These are phyloP conservation scores for Passiflora organensis DNA, from an alignment of 345 rosid species.

Conservation along the genomic window DNA sequence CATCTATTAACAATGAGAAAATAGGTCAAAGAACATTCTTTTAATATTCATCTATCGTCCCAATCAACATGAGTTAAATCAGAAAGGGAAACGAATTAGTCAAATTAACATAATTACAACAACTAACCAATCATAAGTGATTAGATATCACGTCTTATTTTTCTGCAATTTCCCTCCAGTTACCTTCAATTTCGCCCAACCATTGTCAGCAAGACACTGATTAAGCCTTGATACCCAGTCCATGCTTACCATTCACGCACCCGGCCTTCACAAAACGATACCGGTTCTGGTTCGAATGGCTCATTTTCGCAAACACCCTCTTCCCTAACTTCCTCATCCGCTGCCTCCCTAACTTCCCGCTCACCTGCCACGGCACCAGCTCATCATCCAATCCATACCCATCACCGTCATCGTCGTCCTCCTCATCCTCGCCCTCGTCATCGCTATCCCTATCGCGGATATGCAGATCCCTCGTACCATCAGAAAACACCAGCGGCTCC, in stretches of 20 bases:
- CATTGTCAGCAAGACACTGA: neutral
- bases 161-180: neutral
- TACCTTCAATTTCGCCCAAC: conserved; percentile 1
- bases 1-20: neutral
- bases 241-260: conserved; percentile 50
- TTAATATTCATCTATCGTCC: neutral
- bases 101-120: conserved; percentile 5
- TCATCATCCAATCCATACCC: conserved; percentile 40
- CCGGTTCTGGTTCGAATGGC: conserved; percentile 25
- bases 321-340: conserved; percentile 56
- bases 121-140: neutral
- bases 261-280: conserved; percentile 35
- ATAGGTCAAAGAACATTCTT: neutral
- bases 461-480: neutral
- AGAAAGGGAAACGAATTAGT: neutral
- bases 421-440: neutral
- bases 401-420: conserved; percentile 11
- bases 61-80: conserved; percentile 6
- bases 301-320: conserved; percentile 35
- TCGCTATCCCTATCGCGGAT: neutral
- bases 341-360: conserved; percentile 40
- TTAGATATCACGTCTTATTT: conserved; percentile 1
- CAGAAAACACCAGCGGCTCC: neutral
- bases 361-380: conserved; percentile 36
- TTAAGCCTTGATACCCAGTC: conserved; percentile 37